These are phyloP conservation scores for Puccinia coronata DNA, from an alignment of 1,284 basidiomycete species.

Conservation along the genomic window DNA sequence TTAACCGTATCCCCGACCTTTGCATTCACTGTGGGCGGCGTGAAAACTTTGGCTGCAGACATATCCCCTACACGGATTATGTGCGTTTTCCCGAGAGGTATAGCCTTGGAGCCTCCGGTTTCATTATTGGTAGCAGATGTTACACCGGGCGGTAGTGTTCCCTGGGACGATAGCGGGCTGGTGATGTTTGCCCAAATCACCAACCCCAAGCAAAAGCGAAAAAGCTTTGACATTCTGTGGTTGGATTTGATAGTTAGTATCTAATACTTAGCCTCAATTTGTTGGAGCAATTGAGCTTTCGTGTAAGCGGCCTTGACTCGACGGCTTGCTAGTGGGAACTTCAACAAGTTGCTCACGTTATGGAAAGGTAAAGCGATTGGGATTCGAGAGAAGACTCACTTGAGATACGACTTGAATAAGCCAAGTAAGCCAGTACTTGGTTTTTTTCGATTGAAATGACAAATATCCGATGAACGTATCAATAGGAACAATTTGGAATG, in stretches of 20 bases:
- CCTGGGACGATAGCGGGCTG: slow-evolving; percentile 18
- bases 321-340: no score
- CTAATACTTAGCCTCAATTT: not conserved
- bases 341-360: not conserved
- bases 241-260: not conserved
- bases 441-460: not conserved
- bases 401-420: not conserved
- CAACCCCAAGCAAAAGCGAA: not conserved
- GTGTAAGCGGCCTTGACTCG: not conserved
- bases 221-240: not conserved
- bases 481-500: not conserved
- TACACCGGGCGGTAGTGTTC: not conserved
- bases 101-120: not conserved
- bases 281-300: not conserved
- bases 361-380: not conserved
- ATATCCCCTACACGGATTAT: slow-evolving; percentile 16
- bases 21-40: not conserved
- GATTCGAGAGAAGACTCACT: not conserved
- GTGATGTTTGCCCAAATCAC: slow-evolving; percentile 12
- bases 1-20: slow-evolving; percentile 34
- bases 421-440: slow-evolving; percentile 31
- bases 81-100: slow-evolving; percentile 21
- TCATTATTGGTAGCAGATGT: not conserved
- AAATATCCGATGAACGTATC: not conserved
- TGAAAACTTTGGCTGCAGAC: not conserved